Percentiles rank a stretch among this genome's conserved stretches.
Evolutionary conservation across 2,329 filamentous ascomycete species (phyloP).

Genomic region (Diaporthe velutina): DNA sequence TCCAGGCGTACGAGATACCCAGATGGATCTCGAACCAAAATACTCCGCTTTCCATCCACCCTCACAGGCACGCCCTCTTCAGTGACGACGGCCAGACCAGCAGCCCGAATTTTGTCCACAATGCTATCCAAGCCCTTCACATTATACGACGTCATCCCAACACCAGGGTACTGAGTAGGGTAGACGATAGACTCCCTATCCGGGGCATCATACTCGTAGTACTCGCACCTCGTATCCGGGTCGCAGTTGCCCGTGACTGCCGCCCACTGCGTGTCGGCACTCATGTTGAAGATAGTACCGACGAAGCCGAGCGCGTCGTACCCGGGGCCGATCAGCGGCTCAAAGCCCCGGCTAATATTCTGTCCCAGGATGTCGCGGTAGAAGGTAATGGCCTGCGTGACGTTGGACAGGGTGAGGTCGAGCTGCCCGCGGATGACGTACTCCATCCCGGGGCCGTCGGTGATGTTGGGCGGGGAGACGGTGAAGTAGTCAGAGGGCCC

Average conservation of each 20-base stretch:
- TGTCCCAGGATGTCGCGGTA: conserved; percentile 8
- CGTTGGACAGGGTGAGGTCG: conserved; percentile 8
- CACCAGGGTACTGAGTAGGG: neutral
- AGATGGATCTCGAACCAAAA: neutral
- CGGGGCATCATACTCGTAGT: neutral
- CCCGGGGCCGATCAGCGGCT: neutral
- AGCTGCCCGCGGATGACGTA: conserved; percentile 15
- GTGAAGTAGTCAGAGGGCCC: conserved; percentile 10
- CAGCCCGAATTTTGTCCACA: neutral
- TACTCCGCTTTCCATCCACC: neutral
- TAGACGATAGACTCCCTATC: neutral
- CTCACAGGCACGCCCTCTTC: neutral
- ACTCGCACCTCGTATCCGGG: conserved; percentile 4
- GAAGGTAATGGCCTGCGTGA: conserved; percentile 4
- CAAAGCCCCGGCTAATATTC: neutral
- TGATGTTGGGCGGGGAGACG: conserved; percentile 7
- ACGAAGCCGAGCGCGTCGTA: neutral
- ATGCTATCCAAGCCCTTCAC: neutral
- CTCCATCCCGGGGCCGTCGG: neutral
- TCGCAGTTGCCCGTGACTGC: neutral
- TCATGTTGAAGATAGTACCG: conserved; percentile 5
- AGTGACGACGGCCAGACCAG: neutral
- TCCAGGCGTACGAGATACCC: neutral
- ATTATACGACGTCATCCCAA: neutral
- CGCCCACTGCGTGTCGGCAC: conserved; percentile 1